Percentiles rank a stretch among this genome's conserved stretches.
Evolutionary conservation across 257 asterid species (phyloP).

Genomic region (Fraxinus anomala): DNA sequence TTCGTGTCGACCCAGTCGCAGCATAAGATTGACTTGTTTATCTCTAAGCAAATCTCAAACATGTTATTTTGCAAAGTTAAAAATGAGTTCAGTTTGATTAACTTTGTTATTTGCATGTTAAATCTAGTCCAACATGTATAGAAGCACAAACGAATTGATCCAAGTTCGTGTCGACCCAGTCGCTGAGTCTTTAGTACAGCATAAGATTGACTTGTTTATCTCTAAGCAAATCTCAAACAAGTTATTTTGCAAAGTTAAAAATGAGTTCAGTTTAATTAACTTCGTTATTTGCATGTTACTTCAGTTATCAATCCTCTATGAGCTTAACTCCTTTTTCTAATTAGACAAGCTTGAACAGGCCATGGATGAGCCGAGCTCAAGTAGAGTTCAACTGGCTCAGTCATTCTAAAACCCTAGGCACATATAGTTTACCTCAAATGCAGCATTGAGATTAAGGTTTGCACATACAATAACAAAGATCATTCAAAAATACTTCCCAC

Average conservation of each 20-base stretch:
- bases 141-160: neutral
- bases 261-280: neutral
- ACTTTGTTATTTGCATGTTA: neutral
- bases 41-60: neutral
- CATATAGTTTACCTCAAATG: neutral
- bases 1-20: neutral
- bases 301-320: neutral
- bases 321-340: neutral
- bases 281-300: neutral
- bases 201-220: conserved; percentile 12
- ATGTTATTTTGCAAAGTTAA: neutral
- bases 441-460: neutral
- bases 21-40: conserved; percentile 10
- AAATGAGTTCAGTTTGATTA: neutral
- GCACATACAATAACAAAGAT: neutral
- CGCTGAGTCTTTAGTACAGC: neutral
- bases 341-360: conserved; percentile 6
- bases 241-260: neutral
- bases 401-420: neutral
- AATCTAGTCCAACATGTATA: neutral
- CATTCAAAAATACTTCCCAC: neutral
- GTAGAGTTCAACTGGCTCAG: conserved; percentile 2
- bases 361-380: conserved; percentile 5
- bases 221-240: neutral
- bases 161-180: neutral